Conservation (phyloP, 495 filamentous ascomycete genomes). For the Saxophila tyrrhenica region DNA sequence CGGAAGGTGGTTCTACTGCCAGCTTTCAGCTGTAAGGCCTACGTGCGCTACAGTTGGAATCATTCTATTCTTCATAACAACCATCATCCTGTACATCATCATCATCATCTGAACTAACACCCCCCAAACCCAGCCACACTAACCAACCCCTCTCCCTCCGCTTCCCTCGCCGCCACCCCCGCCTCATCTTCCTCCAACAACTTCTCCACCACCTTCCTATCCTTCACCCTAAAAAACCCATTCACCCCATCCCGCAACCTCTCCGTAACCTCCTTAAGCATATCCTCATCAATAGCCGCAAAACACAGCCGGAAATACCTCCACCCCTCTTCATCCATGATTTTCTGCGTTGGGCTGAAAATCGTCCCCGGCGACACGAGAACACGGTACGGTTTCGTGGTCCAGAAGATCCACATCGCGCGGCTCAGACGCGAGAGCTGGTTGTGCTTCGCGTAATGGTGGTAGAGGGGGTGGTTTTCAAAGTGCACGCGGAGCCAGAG, state of each 20-base stretch:
- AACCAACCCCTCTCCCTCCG: slow-evolving; percentile 10
- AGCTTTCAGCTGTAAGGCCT: no score
- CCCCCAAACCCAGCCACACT: background rate
- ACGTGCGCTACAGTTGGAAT: no score
- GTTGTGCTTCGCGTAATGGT: slow-evolving; percentile 28
- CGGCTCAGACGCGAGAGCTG: slow-evolving; percentile 36
- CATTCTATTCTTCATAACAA: no score
- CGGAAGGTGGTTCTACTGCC: no score
- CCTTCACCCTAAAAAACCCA: slow-evolving; percentile 64
- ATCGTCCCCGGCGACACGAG: slow-evolving; percentile 57
- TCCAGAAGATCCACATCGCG: slow-evolving; percentile 65
- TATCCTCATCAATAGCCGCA: slow-evolving; percentile 62
- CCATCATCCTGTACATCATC: background rate
- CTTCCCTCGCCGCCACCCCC: slow-evolving; percentile 6
- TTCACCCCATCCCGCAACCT: slow-evolving; percentile 56
- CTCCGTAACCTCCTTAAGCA: slow-evolving; percentile 45
- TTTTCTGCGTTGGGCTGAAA: slow-evolving; percentile 53
- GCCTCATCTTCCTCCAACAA: slow-evolving; percentile 30
- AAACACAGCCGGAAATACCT: slow-evolving; percentile 72
- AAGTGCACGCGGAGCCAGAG: slow-evolving; percentile 66
- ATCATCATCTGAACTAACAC: background rate
- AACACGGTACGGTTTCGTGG: slow-evolving; percentile 52
- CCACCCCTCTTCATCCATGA: slow-evolving; percentile 44
- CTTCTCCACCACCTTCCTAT: slow-evolving; percentile 51
- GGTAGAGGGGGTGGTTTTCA: slow-evolving; percentile 54